phyloP scores from a whole-genome alignment of 176 grass and related monocot species.

The Rhynchospora tenuis region DNA sequence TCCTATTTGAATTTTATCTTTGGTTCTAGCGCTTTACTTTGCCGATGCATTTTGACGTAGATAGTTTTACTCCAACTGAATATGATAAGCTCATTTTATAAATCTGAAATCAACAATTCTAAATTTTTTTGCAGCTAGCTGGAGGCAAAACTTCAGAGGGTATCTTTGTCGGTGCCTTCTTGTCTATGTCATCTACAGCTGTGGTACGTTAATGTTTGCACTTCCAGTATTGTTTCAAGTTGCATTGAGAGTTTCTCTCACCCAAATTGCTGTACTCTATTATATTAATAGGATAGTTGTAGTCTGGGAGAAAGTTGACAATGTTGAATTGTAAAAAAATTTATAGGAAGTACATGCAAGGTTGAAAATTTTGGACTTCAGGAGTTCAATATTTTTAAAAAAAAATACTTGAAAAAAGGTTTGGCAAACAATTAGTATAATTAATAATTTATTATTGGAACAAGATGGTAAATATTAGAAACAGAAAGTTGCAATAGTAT shows the following conservation, averaged over 20 bases:
- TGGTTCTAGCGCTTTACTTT: conserved; percentile 9
- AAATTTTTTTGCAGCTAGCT: conserved; percentile 59
- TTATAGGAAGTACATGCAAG: background rate
- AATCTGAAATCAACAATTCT: background rate
- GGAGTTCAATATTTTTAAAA: background rate
- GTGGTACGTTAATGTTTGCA: conserved; percentile 48
- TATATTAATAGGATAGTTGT: background rate
- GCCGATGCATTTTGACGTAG: conserved; percentile 4
- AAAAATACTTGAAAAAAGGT: background rate
- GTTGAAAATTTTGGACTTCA: background rate
- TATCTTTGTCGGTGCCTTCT: conserved; percentile 87
- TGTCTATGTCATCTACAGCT: conserved; percentile 99
- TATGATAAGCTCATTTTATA: conserved; percentile 12
- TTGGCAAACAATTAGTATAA: background rate
- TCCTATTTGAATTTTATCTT: conserved; percentile 13
- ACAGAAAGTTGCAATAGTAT: background rate
- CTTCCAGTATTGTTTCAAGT: background rate
- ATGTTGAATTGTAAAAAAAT: background rate
- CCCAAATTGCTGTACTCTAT: background rate
- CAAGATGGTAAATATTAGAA: background rate
- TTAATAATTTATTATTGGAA: conserved; percentile 4
- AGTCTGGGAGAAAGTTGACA: background rate
- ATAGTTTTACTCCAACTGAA: background rate
- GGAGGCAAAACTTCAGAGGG: conserved; percentile 96
- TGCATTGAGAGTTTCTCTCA: background rate